Percentiles rank a stretch among this genome's conserved stretches.
phyloP scores from a whole-genome alignment of 495 filamentous ascomycete genomes.

The Tuber microsphaerosporum region DNA sequence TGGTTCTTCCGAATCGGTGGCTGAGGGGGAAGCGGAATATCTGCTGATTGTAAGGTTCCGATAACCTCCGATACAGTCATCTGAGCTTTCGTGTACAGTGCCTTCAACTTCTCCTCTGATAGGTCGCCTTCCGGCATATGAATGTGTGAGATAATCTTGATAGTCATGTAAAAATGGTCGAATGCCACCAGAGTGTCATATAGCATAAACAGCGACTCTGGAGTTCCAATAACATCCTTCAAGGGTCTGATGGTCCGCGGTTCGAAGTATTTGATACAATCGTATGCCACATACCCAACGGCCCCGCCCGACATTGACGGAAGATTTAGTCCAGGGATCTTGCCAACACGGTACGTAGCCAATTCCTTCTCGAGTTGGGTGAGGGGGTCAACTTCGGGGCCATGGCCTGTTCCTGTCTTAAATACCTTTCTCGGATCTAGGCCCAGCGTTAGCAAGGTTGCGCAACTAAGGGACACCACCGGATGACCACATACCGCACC shows the following conservation, averaged over 20 bases:
- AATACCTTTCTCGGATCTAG: slow-evolving; percentile 74
- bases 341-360: slow-evolving; percentile 63
- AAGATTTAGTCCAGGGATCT: slow-evolving; percentile 69
- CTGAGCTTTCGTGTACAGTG: slow-evolving; percentile 60
- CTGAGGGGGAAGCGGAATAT: slow-evolving; percentile 70
- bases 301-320: slow-evolving; percentile 85
- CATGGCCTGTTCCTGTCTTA: slow-evolving; percentile 80
- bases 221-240: slow-evolving; percentile 79
- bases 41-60: slow-evolving; percentile 59
- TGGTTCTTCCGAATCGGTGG: slow-evolving; percentile 62
- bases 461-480: not conserved
- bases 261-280: slow-evolving; percentile 96
- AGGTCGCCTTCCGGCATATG: slow-evolving; percentile 51
- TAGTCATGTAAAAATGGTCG: slow-evolving; percentile 84
- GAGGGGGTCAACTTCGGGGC: slow-evolving; percentile 72
- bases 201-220: slow-evolving; percentile 94
- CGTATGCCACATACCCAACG: slow-evolving; percentile 93
- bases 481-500: slow-evolving; percentile 55
- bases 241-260: slow-evolving; percentile 79
- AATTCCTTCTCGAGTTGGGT: slow-evolving; percentile 73
- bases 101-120: slow-evolving; percentile 49
- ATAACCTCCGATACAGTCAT: slow-evolving; percentile 59
- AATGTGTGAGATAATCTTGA: slow-evolving; percentile 89
- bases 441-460: slow-evolving; percentile 15
- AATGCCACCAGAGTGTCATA: slow-evolving; percentile 93